Percentiles rank a stretch among this genome's conserved stretches.
phyloP scores from a whole-genome alignment of 164 flowering plant species.

The Saururus chinensis region DNA sequence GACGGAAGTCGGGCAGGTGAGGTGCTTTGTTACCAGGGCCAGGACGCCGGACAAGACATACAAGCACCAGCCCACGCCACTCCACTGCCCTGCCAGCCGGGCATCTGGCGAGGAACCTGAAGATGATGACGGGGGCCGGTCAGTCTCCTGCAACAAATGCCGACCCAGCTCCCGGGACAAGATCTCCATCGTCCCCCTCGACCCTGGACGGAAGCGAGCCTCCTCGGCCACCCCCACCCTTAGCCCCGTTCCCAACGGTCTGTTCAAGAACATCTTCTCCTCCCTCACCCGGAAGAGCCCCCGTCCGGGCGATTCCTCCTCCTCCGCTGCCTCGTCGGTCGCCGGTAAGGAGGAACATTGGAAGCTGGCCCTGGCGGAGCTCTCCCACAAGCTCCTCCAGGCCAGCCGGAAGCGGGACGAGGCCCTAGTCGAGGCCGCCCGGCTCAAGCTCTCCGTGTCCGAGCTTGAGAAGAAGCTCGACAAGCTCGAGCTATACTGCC shows the following conservation, averaged over 20 bases:
- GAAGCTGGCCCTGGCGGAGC: conserved; percentile 62
- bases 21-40: conserved; percentile 4
- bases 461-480: conserved; percentile 83
- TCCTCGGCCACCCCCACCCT: conserved; percentile 12
- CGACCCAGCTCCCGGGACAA: conserved; percentile 70
- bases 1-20: conserved; percentile 8
- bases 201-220: conserved; percentile 19
- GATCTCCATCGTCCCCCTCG: conserved; percentile 59
- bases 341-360: conserved; percentile 57
- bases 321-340: conserved; percentile 7
- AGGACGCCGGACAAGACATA: neutral
- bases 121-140: conserved; percentile 13
- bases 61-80: conserved; percentile 49
- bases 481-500: conserved; percentile 76
- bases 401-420: conserved; percentile 71
- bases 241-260: conserved; percentile 41
- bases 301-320: conserved; percentile 12
- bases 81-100: conserved; percentile 12
- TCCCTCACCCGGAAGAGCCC: conserved; percentile 56
- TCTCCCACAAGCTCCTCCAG: conserved; percentile 66
- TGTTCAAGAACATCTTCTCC: conserved; percentile 49
- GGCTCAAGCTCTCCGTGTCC: conserved; percentile 60
- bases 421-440: conserved; percentile 69
- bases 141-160: conserved; percentile 81
- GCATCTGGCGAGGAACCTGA: neutral